Base-by-base conservation (phyloP, 495 filamentous ascomycete species). In the Parachaetomium inaequale region DNA sequence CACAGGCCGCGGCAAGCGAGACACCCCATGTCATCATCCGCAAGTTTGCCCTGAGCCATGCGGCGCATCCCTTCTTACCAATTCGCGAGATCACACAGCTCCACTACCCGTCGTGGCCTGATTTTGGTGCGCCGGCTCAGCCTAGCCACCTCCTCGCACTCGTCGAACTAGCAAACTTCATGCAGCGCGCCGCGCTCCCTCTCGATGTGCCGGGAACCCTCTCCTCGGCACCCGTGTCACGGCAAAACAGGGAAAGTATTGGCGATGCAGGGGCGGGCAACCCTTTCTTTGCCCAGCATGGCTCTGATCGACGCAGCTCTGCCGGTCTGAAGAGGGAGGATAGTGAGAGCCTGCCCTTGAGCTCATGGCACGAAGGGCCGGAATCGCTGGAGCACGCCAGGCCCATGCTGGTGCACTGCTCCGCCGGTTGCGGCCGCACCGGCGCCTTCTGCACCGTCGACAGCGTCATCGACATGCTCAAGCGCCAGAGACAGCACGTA, bases 371-470 rank as follows among this genome's bases (percentile, higher is more conserved):
- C 31, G 79, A 81, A 26, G 83, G 84, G 15, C 83, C 87, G 0
- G 85, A 89, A 52, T 62, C 74, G 0, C 69, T 73, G 23, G 78
- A 81, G 0, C 69, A 74, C 1, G 75, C 76, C 10, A 77, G 91
- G 42, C 93, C 94, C 17, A 82, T 96, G 53, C 75, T 98, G 21
- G 95, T 98, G 4, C 94, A 98, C 73, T 98, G 94, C 77, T 93
- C 89, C 59, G 94, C 94, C 2, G 94, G 94, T 0, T 98, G 94
- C 75, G 94, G 94, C 4, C 87, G 94, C 6, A 98, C 94, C 0
- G 94, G 94, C 4, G 91, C 95, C 0, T 98, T 98, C 63, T 98
- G 94, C 72, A 95, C 94, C 0, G 91, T 98, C 29, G 94, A 98
- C 70, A 92, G 87, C 54, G 95, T 97, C 14, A 84, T 98, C 53